Percentiles rank a stretch among this genome's conserved stretches.
Evolutionary conservation across 306 rosid genomes (phyloP).

Genomic region (cucumber (Cucumis sativus)): DNA sequence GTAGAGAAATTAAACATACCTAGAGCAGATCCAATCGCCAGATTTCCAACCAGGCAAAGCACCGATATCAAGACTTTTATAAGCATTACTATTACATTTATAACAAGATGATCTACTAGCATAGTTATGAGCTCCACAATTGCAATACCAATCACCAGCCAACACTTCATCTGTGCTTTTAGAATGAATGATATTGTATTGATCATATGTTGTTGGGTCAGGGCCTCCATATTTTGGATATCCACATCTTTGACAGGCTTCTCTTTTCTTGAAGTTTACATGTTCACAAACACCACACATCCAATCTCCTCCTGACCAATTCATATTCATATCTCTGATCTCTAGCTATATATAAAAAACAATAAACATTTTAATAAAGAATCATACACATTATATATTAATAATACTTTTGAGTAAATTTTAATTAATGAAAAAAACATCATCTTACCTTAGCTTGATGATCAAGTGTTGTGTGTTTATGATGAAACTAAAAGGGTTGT

Average conservation of each 20-base stretch:
- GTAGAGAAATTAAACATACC: conserved; percentile 1
- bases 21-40: conserved; percentile 65
- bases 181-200: not conserved
- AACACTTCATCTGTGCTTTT: conserved; percentile 20
- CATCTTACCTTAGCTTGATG: no score
- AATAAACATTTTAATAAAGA: no score
- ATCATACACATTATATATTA: no score
- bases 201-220: conserved; percentile 30
- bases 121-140: conserved; percentile 61
- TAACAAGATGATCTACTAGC: conserved; percentile 12
- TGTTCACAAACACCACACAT: conserved; percentile 63
- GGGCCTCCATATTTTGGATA: conserved; percentile 58
- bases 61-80: conserved; percentile 14
- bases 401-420: no score
- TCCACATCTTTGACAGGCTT: conserved; percentile 52
- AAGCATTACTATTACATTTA: conserved; percentile 27
- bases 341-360: no score
- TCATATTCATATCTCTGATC: conserved; percentile 24
- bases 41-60: conserved; percentile 64
- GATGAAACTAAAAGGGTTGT: not conserved
- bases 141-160: conserved; percentile 78
- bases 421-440: no score
- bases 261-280: conserved; percentile 56
- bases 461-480: no score
- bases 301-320: conserved; percentile 74